A percentile compares a stretch with the other conserved stretches of the same genome.
These are phyloP conservation scores for Erythrophleum fordii DNA, from an alignment of 306 rosid species.

Conservation along the genomic window DNA sequence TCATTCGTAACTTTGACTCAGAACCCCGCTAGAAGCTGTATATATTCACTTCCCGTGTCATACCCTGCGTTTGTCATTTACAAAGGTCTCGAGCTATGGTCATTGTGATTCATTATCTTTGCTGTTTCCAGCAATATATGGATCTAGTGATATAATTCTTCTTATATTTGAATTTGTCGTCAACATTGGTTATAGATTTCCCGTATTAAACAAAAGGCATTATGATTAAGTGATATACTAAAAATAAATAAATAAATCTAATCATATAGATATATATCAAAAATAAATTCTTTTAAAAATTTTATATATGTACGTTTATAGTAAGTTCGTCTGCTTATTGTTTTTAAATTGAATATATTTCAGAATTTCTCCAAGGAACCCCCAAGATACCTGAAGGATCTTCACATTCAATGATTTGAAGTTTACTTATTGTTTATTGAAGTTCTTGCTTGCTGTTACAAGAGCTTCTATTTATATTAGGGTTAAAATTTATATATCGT, in stretches of 20 bases:
- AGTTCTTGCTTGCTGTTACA: too few relatives aligned
- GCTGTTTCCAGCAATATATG: slow-evolving; percentile 21
- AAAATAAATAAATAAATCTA: background rate
- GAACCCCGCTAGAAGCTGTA: slow-evolving; percentile 41
- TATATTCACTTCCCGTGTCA: slow-evolving; percentile 28
- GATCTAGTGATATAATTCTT: slow-evolving; percentile 9
- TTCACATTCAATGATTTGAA: background rate
- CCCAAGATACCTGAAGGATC: background rate
- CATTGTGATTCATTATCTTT: slow-evolving; percentile 4
- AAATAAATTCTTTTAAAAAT: background rate
- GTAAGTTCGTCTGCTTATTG: too few relatives aligned
- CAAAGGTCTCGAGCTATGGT: slow-evolving; percentile 6
- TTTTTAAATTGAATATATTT: too few relatives aligned
- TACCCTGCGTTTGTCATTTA: background rate
- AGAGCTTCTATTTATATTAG: too few relatives aligned
- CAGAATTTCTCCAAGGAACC: too few relatives aligned
- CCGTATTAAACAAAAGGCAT: background rate
- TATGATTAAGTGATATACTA: background rate
- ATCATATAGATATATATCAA: background rate
- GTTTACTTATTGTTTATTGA: too few relatives aligned
- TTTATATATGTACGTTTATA: too few relatives aligned
- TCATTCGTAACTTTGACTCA: slow-evolving; percentile 18
- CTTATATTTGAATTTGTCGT: background rate
- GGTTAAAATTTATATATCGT: too few relatives aligned
- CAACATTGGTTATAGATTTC: background rate